Conservation (phyloP, 352 stramenopile species). For the Phytopythium boreale region DNA sequence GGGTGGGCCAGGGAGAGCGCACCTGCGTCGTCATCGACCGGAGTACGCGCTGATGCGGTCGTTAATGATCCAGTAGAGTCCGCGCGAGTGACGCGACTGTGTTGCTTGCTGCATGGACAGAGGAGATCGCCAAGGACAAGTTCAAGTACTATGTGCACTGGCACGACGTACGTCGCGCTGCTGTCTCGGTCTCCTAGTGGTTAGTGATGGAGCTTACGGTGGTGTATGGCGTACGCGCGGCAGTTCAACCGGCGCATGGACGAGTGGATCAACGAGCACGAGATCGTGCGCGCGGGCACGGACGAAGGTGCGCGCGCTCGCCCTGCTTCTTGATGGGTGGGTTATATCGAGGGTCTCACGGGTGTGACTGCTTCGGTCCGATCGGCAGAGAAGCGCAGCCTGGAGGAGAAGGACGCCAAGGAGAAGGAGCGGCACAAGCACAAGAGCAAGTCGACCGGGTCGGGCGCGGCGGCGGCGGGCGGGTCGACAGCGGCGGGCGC, state of each 20-base stretch:
- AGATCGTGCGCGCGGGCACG: constrained; percentile 71
- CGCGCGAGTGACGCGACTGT: not conserved
- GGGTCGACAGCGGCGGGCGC: not conserved
- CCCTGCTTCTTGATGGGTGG: not conserved
- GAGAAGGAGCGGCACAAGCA: constrained; percentile 66
- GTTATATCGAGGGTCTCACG: too few relatives aligned
- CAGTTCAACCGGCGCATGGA: constrained; percentile 89
- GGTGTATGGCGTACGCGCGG: not conserved
- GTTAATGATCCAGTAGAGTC: not conserved
- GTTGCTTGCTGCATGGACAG: constrained; percentile 16
- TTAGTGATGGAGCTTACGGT: not conserved
- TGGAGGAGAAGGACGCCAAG: constrained; percentile 76
- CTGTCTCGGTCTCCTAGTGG: not conserved
- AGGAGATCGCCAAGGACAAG: constrained; percentile 46
- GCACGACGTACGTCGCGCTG: constrained; percentile 50
- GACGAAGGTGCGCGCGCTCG: constrained; percentile 35
- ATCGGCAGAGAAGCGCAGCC: constrained; percentile 44
- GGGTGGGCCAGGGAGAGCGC: constrained; percentile 79
- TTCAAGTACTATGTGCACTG: constrained; percentile 88
- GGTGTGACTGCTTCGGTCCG: too few relatives aligned
- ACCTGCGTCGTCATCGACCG: constrained; percentile 80
- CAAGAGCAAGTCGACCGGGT: constrained; percentile 25
- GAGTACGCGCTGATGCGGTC: constrained; percentile 32
- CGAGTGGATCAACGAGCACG: constrained; percentile 83
- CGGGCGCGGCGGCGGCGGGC: not conserved